Conservation (phyloP, 75 land plant genomes). For the Pinus albicaulis region DNA sequence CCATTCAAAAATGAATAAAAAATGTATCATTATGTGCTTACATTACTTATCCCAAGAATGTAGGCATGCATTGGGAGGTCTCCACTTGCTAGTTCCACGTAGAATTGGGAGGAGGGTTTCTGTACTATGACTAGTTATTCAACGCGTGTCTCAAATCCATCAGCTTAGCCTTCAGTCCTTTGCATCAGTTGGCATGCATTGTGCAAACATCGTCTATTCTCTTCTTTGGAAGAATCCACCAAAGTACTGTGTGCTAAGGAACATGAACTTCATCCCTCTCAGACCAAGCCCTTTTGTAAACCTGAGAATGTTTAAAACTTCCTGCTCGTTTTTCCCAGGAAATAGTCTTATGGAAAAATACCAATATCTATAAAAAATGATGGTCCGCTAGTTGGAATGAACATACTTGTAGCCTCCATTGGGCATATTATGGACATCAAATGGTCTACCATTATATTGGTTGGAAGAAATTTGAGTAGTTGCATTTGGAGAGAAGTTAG, state of each 20-base stretch:
- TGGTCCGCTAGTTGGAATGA: constrained; percentile 29
- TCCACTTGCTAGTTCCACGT: neutral
- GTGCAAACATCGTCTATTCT: constrained; percentile 26
- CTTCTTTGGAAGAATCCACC: constrained; percentile 40
- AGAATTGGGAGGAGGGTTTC: neutral
- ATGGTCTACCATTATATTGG: constrained; percentile 32
- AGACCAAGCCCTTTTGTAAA: constrained; percentile 5
- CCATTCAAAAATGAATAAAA: too few species aligned
- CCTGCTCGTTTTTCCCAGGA: constrained; percentile 39
- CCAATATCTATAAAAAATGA: constrained; percentile 41
- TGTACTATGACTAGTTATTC: constrained; percentile 34
- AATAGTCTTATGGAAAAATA: constrained; percentile 22
- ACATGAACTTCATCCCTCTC: constrained; percentile 24
- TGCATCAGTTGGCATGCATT: too few species aligned
- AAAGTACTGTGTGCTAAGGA: constrained; percentile 29
- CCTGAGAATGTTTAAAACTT: too few species aligned
- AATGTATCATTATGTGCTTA: too few species aligned
- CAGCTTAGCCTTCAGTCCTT: too few species aligned
- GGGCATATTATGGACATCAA: too few species aligned
- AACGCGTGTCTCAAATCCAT: constrained; percentile 25
- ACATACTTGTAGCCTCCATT: constrained; percentile 46
- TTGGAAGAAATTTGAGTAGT: constrained; percentile 52
- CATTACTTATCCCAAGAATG: neutral
- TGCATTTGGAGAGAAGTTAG: constrained; percentile 19
- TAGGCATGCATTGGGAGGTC: constrained; percentile 2